Evolutionary conservation across 768 basidiomycete genomes (phyloP).

Genomic region (Boletus rufocinnamomeus): DNA sequence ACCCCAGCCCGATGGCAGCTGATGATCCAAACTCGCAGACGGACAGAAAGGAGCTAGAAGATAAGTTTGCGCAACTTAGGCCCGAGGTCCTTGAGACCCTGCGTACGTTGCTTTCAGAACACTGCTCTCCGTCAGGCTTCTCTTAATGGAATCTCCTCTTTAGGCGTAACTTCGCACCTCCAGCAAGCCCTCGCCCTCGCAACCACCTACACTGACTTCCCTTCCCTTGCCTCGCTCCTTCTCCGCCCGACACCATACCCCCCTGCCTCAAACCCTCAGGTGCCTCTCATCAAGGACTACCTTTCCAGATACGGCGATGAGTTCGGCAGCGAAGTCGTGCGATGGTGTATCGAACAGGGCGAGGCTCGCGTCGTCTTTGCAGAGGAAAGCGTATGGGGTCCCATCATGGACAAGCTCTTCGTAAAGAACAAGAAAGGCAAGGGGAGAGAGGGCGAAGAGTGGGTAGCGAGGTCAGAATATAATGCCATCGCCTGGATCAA

Average conservation of each 20-base stretch:
- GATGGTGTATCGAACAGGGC: conserved; percentile 91
- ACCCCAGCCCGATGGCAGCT: conserved; percentile 45
- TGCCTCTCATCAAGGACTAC: conserved; percentile 64
- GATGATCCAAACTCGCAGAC: conserved; percentile 52
- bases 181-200: conserved; percentile 79
- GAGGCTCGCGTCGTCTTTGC: conserved; percentile 82
- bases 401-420: conserved; percentile 76
- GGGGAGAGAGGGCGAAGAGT: conserved; percentile 32
- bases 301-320: conserved; percentile 77
- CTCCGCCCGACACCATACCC: conserved; percentile 65
- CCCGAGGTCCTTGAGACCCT: conserved; percentile 80
- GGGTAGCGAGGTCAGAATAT: conserved; percentile 48
- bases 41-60: conserved; percentile 60
- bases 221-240: conserved; percentile 81
- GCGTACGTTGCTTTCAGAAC: conserved; percentile 50
- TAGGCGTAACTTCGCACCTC: conserved; percentile 68
- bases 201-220: conserved; percentile 85
- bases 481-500: conserved; percentile 81
- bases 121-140: background rate
- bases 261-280: conserved; percentile 64
- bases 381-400: conserved; percentile 62
- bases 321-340: conserved; percentile 88
- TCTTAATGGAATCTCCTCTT: background rate
- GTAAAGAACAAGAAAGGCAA: conserved; percentile 27
- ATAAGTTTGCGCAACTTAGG: conserved; percentile 68